phyloP scores from a whole-genome alignment of 805 yeast species.

The Wickerhamomyces ciferrii region DNA sequence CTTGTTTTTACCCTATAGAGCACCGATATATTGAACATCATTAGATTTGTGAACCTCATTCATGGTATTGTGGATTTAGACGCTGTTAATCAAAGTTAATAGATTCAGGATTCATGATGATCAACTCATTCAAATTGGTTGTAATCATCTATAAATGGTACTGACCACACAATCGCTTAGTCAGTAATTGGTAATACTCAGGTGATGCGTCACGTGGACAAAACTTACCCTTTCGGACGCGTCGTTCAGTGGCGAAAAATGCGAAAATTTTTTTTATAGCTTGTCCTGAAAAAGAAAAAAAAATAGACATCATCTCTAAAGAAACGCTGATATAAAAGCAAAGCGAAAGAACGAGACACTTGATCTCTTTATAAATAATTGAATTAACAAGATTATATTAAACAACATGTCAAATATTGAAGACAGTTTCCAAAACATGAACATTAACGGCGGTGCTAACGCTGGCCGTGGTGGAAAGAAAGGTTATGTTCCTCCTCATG shows the following conservation, averaged over 20 bases:
- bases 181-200: too few species aligned
- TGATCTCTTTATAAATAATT: background rate
- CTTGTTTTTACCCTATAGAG: too few species aligned
- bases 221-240: background rate
- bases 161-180: too few species aligned
- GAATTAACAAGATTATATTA: background rate
- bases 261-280: background rate
- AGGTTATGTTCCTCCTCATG: conserved; percentile 53
- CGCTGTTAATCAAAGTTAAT: too few species aligned
- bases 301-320: background rate
- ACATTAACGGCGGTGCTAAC: conserved; percentile 33
- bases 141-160: too few species aligned
- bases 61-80: too few species aligned
- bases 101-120: too few species aligned
- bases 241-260: background rate
- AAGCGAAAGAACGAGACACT: background rate
- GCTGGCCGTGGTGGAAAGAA: conserved; percentile 17
- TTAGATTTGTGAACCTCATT: too few species aligned
- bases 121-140: too few species aligned
- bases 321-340: background rate
- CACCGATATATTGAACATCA: too few species aligned
- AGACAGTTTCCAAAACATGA: conserved; percentile 51
- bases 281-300: background rate
- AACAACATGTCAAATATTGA: conserved; percentile 47
- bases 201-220: background rate